A percentile compares a stretch with the other conserved stretches of the same genome.
Evolutionary conservation across 2,329 filamentous ascomycete species (phyloP).

Genomic region (Karstenula rhodostoma): DNA sequence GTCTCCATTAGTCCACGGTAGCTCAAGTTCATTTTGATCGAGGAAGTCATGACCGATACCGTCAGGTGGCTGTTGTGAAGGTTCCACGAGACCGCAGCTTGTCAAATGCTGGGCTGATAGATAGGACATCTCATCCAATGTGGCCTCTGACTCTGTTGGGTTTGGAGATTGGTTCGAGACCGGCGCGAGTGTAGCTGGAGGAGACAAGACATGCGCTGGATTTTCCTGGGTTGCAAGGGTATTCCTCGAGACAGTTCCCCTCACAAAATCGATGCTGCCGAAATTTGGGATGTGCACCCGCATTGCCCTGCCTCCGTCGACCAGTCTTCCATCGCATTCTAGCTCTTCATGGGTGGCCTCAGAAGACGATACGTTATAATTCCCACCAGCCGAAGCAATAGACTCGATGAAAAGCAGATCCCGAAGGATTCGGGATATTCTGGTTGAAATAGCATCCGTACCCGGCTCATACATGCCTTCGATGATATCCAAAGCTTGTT

Average conservation of each 20-base stretch:
- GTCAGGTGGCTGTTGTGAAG: neutral
- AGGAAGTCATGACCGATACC: neutral
- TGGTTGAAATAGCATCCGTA: conserved; percentile 18
- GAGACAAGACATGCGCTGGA: neutral
- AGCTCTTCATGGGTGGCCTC: conserved; percentile 21
- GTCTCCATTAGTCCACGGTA: neutral
- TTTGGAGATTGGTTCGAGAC: too few species aligned
- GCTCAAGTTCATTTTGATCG: neutral
- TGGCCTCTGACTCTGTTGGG: too few species aligned
- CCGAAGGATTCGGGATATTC: conserved; percentile 17
- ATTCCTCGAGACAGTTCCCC: neutral
- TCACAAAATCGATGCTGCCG: conserved; percentile 38
- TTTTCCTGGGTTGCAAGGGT: neutral
- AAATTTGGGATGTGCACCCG: conserved; percentile 35
- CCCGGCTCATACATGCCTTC: conserved; percentile 9
- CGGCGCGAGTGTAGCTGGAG: neutral
- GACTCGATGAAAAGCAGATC: conserved; percentile 23
- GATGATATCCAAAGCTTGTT: conserved; percentile 15
- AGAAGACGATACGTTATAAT: conserved; percentile 20
- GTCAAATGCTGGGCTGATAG: too few species aligned
- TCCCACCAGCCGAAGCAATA: conserved; percentile 7
- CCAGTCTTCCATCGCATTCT: conserved; percentile 27
- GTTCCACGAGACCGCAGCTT: too few species aligned
- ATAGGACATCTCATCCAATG: neutral
- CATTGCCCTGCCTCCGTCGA: conserved; percentile 8